Evolutionary conservation across 2,329 filamentous ascomycete genomes (phyloP), one percentile per base, ranked within the genome.

Genomic region (Hymenoscyphus scutula): DNA sequence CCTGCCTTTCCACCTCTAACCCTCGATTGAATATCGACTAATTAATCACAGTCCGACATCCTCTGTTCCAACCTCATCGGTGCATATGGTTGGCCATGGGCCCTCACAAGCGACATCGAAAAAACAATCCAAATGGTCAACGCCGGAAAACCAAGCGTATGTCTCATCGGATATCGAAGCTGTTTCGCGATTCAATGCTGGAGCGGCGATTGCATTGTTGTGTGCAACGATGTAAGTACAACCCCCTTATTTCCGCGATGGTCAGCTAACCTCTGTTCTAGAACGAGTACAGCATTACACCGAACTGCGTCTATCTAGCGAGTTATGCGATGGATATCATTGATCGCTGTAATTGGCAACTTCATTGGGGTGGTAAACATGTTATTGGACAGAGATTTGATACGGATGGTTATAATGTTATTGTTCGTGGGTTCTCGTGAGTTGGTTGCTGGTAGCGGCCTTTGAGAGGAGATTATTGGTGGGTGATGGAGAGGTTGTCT

Each of bases 391-490:
- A 56, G 25, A 4, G 19, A 6, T 56, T 56, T 23, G 54, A 56
- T 23, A 56, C 30, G 1, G 54, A 56, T 56, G 2, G 23, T 13
- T 56, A 38, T 19, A 56, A 56, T 37, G 30, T 56, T 34, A 37
- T 56, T 41, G 37, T 64, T n/a, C 41, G 41, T 45, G n/a, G 41
- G 7, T 19, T 45, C 41, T 8, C 38, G 3, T 34, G 11, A 34
- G 8, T 5, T 34, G 32, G 3, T 34, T 34, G 8, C 32, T 34
- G 7, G 32, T n/a, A n/a, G n/a, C n/a, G n/a, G n/a, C n/a, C 32
- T 10, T 8, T 34, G 3, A 34, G 7, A 8, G 7, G 7, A 34
- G 32, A 34, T 34, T 8, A 8, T 8, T 34, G 32, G 32, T n/a
- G 32, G 8, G 32, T 34, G 32, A 34, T 10, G 7, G 32, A 34